Percentiles rank a stretch among this genome's conserved stretches.
phyloP scores from a whole-genome alignment of 805 yeast genomes.

The Candida loeiensis region DNA sequence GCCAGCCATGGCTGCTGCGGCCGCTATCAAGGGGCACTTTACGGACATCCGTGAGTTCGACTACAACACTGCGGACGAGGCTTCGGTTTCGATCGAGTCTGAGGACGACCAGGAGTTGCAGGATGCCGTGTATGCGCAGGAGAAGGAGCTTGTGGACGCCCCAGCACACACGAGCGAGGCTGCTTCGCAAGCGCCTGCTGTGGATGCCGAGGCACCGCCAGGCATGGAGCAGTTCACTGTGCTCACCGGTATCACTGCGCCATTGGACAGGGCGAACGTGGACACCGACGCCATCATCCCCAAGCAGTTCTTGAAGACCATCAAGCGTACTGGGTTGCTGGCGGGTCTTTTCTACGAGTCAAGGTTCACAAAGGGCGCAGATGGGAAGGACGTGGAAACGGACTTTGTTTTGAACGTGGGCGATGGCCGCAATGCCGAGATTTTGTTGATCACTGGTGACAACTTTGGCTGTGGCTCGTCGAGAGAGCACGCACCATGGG shows the following conservation, averaged over 20 bases:
- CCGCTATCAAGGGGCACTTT: slow-evolving; percentile 87
- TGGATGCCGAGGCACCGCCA: slow-evolving; percentile 24
- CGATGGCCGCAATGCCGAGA: slow-evolving; percentile 77
- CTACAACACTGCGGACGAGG: slow-evolving; percentile 56
- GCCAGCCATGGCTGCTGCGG: slow-evolving; percentile 99
- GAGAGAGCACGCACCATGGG: slow-evolving; percentile 99
- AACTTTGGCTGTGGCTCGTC: slow-evolving; percentile 99
- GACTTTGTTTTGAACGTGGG: slow-evolving; percentile 85
- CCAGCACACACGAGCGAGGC: slow-evolving; percentile 25
- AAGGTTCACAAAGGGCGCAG: slow-evolving; percentile 60
- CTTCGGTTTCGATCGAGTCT: slow-evolving; percentile 52
- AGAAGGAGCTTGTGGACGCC: slow-evolving; percentile 57
- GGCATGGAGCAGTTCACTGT: slow-evolving; percentile 76
- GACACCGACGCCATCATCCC: slow-evolving; percentile 99
- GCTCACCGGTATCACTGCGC: slow-evolving; percentile 87
- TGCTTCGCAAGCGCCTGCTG: slow-evolving; percentile 7
- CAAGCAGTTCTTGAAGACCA: slow-evolving; percentile 95
- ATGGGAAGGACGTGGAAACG: slow-evolving; percentile 76
- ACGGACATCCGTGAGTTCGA: slow-evolving; percentile 84
- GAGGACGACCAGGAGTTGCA: slow-evolving; percentile 55
- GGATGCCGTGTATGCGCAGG: slow-evolving; percentile 68
- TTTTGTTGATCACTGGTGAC: slow-evolving; percentile 89
- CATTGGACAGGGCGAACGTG: slow-evolving; percentile 89
- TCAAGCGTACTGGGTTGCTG: slow-evolving; percentile 91
- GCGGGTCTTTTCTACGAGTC: slow-evolving; percentile 89